These are phyloP conservation scores for Prunus salicina DNA, from an alignment of 306 rosid genomes.

Conservation along the genomic window DNA sequence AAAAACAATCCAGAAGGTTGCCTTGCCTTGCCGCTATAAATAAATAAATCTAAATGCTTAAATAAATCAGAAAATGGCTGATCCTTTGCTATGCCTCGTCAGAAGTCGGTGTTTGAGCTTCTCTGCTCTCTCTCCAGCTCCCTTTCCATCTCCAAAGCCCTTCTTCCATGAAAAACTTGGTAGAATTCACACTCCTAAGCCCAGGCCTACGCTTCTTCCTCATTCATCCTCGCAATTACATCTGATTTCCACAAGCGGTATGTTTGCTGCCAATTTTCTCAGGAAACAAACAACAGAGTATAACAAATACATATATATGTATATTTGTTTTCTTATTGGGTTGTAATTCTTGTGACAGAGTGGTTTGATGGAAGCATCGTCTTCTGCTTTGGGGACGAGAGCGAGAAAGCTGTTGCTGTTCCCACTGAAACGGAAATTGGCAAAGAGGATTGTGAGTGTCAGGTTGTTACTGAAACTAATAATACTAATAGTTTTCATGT, in stretches of 20 bases:
- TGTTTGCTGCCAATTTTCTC: not conserved
- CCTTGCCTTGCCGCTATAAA: not conserved
- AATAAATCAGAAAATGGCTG: not conserved
- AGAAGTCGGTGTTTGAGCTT: constrained; percentile 7
- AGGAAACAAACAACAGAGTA: not conserved
- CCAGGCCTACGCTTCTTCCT: constrained; percentile 25
- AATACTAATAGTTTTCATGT: not conserved
- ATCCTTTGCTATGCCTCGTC: not conserved
- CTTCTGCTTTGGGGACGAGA: constrained; percentile 50
- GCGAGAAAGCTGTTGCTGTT: constrained; percentile 27
- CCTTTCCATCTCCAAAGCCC: constrained; percentile 16
- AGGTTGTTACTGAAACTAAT: no score
- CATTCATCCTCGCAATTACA: constrained; percentile 33
- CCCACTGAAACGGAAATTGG: not conserved
- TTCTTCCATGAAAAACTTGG: constrained; percentile 18
- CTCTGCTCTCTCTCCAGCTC: constrained; percentile 25
- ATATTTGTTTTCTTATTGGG: not conserved
- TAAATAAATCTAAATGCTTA: not conserved
- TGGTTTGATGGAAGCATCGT: constrained; percentile 54
- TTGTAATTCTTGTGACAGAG: constrained; percentile 38
- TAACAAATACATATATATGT: not conserved
- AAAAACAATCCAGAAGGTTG: not conserved
- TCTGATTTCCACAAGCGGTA: constrained; percentile 49
- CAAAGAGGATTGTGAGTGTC: no score
- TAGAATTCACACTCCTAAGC: constrained; percentile 12